Base-by-base conservation (phyloP, 768 basidiomycete genomes). In the Gautieria morchelliformis region DNA sequence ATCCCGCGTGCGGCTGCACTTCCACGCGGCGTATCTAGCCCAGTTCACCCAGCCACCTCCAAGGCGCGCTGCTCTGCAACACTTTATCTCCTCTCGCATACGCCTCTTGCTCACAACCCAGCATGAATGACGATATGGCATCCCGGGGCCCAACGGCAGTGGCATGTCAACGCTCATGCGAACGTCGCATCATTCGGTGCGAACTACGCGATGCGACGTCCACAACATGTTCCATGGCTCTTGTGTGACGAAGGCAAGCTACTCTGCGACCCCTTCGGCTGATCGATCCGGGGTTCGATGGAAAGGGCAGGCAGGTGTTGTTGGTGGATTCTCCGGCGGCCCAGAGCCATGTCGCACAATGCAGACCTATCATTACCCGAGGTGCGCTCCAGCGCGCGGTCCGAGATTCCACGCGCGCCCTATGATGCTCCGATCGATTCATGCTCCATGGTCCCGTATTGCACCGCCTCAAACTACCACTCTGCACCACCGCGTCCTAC, bases 91-190 rank as follows among this genome's bases (percentile, higher is more conserved):
- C 93, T 24, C 78, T 97, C 59, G 93, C 95, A 19, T 97, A 97
- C 67, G 95, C 7, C 81, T 98, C 61, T 81, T 97, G 62, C 94
- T 97, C 71, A 97, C 95, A 24, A 86, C 80, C 27, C 79, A 97
- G 59, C 86, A 89, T 59, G 95, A 94, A 30, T 83, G 84, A 63
- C 82, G 94, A 60, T 98, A 98, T 72, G 94, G 95, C 66, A 92
- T 98, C 63, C 84, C 94, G 48, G 95, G 93, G 30, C 79, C 88
- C n/a, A 98, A 98, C 69, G 95, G 95, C 60, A 87, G 89, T 58
- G 95, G 95, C 62, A 98, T 97, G 72, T 89, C 88, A n/a, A 97
- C 95, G 3, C 81, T 98, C 44, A 85, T n/a, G n/a, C n/a, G n/a
- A n/a, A n/a, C n/a, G n/a, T n/a, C n/a, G n/a, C n/a, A n/a, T n/a